Percentiles rank a stretch among this genome's conserved stretches.
Conservation (phyloP, 345 rosid genomes). For the Dipteronia sinensis region DNA sequence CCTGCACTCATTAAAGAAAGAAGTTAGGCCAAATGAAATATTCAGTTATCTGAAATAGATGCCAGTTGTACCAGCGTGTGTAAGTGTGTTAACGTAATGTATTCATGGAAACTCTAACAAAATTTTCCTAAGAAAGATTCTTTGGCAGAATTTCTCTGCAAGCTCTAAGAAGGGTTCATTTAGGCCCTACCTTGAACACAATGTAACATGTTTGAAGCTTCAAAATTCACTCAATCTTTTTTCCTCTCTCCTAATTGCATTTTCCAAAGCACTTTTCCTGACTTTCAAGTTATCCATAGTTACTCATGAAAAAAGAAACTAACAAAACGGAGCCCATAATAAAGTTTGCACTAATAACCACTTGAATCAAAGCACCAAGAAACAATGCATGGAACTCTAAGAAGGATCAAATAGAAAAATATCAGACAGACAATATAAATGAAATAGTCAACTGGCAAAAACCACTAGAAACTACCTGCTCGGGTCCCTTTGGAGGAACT, state of each 20-base stretch:
- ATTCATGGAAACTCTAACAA: background rate
- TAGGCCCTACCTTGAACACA: background rate
- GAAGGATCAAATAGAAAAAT: background rate
- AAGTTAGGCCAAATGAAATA: background rate
- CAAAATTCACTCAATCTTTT: background rate
- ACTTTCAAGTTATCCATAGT: background rate
- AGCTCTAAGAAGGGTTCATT: background rate
- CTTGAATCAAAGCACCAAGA: background rate
- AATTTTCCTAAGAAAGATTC: background rate
- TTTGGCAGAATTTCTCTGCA: background rate
- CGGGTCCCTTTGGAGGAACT: constrained; percentile 74
- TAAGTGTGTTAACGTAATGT: background rate
- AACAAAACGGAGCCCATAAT: background rate
- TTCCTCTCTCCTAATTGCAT: background rate
- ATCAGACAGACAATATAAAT: background rate
- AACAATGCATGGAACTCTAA: background rate
- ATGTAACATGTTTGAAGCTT: background rate
- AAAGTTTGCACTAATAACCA: background rate
- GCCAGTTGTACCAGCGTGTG: background rate
- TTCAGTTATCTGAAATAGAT: background rate
- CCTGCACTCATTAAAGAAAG: background rate
- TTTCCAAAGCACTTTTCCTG: background rate
- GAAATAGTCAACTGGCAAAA: constrained; percentile 3
- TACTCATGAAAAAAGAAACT: background rate
- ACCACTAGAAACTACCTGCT: constrained; percentile 54